Base-by-base conservation (phyloP, 495 filamentous ascomycete species). In the Chaetomium cochliodes region DNA sequence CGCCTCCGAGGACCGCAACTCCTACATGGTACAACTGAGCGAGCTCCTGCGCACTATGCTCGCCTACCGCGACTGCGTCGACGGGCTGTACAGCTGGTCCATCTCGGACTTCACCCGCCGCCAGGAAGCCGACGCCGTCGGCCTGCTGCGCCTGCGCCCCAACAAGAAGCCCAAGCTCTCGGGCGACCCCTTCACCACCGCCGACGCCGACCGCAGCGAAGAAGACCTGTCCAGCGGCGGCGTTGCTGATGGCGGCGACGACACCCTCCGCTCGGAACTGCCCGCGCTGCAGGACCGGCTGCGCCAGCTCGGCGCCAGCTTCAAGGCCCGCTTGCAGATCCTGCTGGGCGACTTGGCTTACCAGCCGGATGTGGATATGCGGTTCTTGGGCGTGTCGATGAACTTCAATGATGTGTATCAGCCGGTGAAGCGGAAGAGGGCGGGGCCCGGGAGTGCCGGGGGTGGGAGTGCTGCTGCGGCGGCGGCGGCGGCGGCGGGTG, bases 381-480 rank as follows among this genome's bases (percentile, higher is more conserved):
- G 93, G 49, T 96, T 97, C 79, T 79, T 99, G 65, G 96, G 90
- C 12, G 91, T 97, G 54, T 90, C 93, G 23, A 96, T 99, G 92
- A 99, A 97, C 73, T 99, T 99, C 73, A 99, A 99, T 75, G 93
- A 97, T 75, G 91, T 96, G 9, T 97, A 97, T 77, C 82, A 89
- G 74, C 89, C 90, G 4, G 83, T 85, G 51, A 82, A 86, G 63
- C 80, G 86, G 75, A 83, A 87, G 74, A 74, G 23, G 30, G 8
- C 47, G 15, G 22, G n/a, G 9, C 3, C 55, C 11, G 37, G 26
- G 37, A 20, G 20, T 3, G 46, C 18, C 0, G 46, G 46, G 1
- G 53, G 22, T 4, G n/a, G 18, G n/a, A 42, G 42, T 66, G 41
- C 49, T 13, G 68, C 70, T 22, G 59, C 71, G 1, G 67, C 66